Evolutionary conservation across 768 basidiomycete genomes (phyloP), one percentile per base, ranked within the genome.

Genomic region (Guyanaporus albipodus): DNA sequence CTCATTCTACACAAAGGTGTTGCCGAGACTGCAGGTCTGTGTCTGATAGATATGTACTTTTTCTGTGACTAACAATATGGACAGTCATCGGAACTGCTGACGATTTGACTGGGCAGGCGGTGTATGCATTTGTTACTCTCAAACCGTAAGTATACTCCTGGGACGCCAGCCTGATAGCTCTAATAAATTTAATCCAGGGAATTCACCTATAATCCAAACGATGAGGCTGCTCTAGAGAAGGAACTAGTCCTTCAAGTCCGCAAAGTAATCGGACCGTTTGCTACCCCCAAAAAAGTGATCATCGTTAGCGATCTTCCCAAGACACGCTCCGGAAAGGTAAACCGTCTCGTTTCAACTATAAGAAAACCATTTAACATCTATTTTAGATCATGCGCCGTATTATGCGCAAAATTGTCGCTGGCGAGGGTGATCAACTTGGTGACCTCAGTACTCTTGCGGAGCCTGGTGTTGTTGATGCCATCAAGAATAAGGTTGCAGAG

Each of bases 221-320:
- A 94, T 49, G 91, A 96, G 69, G 55, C 74, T 0, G 74, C 67
- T 0, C 78, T 97, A 27, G 53, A 71, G 43, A 97, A 96, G 70
- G 95, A 97, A 70, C 81, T 99, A 50, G 77, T 85, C 23, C 80
- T 97, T 26, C 94, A 97, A 71, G 94, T 97, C 17, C 84, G 96
- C 61, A 98, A 98, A 72, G 88, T 89, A 35, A 99, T 99, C 50
- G 96, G 95, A 4, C 94, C 96, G 3, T 97, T 99, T 68, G 95
- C 95, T 2, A 86, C 93, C 14, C 95, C 95, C 22, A 98, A 97
- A 80, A 89, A 86, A 72, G 81, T 95, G 56, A 83, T 76, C 66
- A 73, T 94, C 57, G 86, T 91, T 53, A 54, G 67, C 34, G 93
- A 95, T 68, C 72, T 96, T 44, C 94, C 94, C 29, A 96, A 96